phyloP scores from a whole-genome alignment of 1,139 yeast species.

The Protomyces inundatus region DNA sequence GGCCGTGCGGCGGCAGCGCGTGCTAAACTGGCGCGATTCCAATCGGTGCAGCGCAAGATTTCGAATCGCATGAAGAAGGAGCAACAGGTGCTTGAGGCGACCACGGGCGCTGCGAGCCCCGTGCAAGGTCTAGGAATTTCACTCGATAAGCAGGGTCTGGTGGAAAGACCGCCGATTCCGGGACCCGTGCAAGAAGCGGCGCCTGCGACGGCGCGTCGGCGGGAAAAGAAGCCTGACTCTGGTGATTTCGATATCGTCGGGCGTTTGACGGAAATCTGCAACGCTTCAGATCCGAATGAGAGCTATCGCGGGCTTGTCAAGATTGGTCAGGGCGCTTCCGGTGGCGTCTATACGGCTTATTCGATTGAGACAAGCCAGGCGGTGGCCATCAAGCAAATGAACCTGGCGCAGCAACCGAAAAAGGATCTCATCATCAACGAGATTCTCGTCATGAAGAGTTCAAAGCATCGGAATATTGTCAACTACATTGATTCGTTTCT shows the following conservation, averaged over 20 bases:
- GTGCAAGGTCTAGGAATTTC: conserved; percentile 16
- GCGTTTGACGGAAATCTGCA: conserved; percentile 69
- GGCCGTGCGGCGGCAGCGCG: not conserved
- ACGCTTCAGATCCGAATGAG: conserved; percentile 79
- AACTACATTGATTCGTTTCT: conserved; percentile 85
- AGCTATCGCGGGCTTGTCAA: conserved; percentile 65
- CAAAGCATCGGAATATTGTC: conserved; percentile 86
- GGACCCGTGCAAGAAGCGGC: conserved; percentile 27
- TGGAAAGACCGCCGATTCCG: conserved; percentile 9
- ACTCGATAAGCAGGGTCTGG: not conserved
- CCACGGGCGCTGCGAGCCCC: not conserved
- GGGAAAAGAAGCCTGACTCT: conserved; percentile 52
- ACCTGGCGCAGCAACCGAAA: conserved; percentile 84
- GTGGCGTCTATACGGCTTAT: conserved; percentile 92
- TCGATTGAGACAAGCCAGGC: conserved; percentile 49
- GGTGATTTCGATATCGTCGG: conserved; percentile 64
- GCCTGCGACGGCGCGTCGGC: conserved; percentile 44
- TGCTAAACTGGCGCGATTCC: not conserved
- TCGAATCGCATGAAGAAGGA: not conserved
- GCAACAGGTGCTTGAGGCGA: not conserved
- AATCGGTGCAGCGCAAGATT: not conserved
- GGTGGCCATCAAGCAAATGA: conserved; percentile 97
- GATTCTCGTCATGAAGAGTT: conserved; percentile 90
- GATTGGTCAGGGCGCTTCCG: conserved; percentile 97
- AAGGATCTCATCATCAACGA: conserved; percentile 92